These are phyloP conservation scores for Populus simonii DNA, from an alignment of 345 rosid species.

Conservation along the genomic window DNA sequence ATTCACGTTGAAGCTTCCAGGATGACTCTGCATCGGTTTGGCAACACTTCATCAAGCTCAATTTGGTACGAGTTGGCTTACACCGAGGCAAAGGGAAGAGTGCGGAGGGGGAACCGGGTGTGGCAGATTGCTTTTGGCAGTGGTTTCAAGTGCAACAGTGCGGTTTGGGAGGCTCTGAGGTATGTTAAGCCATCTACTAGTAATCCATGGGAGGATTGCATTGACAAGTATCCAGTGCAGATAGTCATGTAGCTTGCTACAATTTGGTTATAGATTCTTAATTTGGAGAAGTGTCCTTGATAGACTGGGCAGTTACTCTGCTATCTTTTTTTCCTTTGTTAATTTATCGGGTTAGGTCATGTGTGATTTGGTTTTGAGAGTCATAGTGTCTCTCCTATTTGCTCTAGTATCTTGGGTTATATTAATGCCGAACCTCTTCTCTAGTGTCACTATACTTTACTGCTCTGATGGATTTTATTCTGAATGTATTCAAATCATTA, in stretches of 20 bases:
- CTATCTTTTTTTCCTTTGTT: not conserved
- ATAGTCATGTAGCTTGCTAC: conserved; percentile 28
- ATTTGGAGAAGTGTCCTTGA: conserved; percentile 7
- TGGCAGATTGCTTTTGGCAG: conserved; percentile 95
- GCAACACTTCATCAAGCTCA: conserved; percentile 89
- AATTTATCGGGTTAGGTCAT: conserved; percentile 9
- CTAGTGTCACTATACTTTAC: not conserved
- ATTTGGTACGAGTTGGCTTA: conserved; percentile 93
- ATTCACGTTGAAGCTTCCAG: conserved; percentile 75
- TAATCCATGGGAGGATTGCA: conserved; percentile 33
- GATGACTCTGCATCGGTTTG: conserved; percentile 84
- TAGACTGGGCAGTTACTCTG: conserved; percentile 7
- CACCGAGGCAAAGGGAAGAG: conserved; percentile 74
- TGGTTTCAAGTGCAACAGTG: conserved; percentile 89
- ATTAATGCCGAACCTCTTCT: not conserved
- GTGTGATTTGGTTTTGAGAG: conserved; percentile 13
- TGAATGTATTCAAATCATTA: not conserved
- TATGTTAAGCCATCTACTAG: conserved; percentile 18
- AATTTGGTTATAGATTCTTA: conserved; percentile 8
- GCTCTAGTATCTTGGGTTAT: conserved; percentile 2
- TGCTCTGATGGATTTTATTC: not conserved
- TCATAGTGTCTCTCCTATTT: conserved; percentile 9
- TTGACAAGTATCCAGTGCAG: conserved; percentile 54
- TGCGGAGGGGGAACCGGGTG: conserved; percentile 70
- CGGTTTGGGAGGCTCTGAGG: conserved; percentile 25